Base-by-base conservation (phyloP, 129 eudicot species). In the Lonicera japonica region DNA sequence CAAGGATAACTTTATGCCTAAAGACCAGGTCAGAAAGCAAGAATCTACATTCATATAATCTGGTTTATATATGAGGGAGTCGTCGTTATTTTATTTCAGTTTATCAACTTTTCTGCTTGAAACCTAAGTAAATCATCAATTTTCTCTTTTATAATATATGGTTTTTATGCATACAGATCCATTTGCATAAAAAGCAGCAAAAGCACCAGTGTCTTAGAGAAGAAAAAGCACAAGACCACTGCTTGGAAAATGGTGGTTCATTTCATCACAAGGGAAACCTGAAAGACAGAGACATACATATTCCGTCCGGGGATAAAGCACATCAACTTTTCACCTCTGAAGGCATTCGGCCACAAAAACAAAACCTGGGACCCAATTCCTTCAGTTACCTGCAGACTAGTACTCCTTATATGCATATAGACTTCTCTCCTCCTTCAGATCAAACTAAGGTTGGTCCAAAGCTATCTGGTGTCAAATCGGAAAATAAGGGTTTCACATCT, bases 161-260 rank as follows among this genome's bases (percentile, higher is more conserved):
- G 16, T 43, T 43, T 43, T 43, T 14, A 43, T 10, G 13, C 13
- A 43, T 43, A 48, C 80, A 78, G 83, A 56, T 56, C 34, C 68
- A 38, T 41, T 63, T 59, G 51, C 75, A 69, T 17, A 77, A 70
- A 48, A 75, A 70, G 73, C 80, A 66, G 65, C 46, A 50, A 41
- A 81, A 72, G 73, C 80, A 52, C 59, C 82, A 53, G 67, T 65
- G 67, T 66, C 76, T 70, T 63, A 53, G 79, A 14, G 76, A 69
- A 45, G 82, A 80, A 21, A 79, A 77, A 66, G 73, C 67, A 56
- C 70, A 73, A 41, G 78, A 61, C 22, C 69, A 45, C 8, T 63
- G 68, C 55, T 41, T 40, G 22, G 70, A 43, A 59, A 62, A 82
- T 64, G 77, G 75, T 52, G 53, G 69, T 29, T 73, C 81, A 21